Conservation (phyloP, 2,329 filamentous ascomycete species). For the Penicillium sp. region DNA sequence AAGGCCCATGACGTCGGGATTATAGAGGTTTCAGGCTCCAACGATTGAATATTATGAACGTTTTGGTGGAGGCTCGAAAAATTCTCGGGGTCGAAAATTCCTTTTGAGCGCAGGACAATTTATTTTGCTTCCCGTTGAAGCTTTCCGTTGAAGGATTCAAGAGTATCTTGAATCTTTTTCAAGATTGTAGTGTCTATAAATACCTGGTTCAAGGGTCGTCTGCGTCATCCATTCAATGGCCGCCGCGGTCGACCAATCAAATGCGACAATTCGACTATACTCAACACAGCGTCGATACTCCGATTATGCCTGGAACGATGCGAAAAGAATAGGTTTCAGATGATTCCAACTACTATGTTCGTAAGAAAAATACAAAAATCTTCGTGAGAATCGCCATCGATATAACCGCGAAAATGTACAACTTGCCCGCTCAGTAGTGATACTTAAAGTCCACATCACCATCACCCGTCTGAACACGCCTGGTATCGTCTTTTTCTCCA, state of each 20-base stretch:
- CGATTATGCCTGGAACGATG: not conserved
- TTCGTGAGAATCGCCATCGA: not conserved
- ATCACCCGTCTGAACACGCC: constrained; percentile 49
- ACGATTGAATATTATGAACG: not conserved
- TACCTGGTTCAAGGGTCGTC: not conserved
- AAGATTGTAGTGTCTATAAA: not conserved
- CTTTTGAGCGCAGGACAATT: not conserved
- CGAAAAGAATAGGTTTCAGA: not conserved
- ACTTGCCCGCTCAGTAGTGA: constrained; percentile 30
- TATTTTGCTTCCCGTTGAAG: not conserved
- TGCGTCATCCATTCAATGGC: not conserved
- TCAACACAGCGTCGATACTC: not conserved
- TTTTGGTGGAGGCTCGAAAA: not conserved
- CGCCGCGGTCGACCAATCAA: not conserved
- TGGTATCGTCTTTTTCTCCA: constrained; percentile 45
- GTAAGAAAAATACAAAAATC: not conserved
- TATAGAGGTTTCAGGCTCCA: not conserved
- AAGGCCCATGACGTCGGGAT: constrained; percentile 8
- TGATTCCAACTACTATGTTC: not conserved
- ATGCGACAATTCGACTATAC: not conserved
- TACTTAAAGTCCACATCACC: constrained; percentile 50
- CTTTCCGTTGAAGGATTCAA: too few relatives aligned
- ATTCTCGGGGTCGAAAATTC: not conserved
- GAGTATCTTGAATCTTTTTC: not conserved
- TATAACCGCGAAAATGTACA: not conserved